Percentiles rank a stretch among this genome's conserved stretches.
These are phyloP conservation scores for Pichia paraexigua DNA, from an alignment of 805 yeast species.

Conservation along the genomic window DNA sequence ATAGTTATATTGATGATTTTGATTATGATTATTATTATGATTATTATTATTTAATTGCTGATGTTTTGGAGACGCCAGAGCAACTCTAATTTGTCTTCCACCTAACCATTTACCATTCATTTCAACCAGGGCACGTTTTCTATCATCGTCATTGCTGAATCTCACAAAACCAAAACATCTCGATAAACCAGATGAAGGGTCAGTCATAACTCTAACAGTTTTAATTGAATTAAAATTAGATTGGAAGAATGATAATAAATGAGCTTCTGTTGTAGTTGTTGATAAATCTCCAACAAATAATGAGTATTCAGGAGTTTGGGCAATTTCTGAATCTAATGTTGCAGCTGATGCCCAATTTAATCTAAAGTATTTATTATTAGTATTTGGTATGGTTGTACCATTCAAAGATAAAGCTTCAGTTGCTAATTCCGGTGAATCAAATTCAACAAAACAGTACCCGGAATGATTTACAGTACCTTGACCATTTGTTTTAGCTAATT, in stretches of 20 bases:
- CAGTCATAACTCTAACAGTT: constrained; percentile 81
- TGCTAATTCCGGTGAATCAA: constrained; percentile 60
- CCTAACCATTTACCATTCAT: constrained; percentile 80
- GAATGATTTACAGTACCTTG: constrained; percentile 27
- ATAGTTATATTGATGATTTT: neutral
- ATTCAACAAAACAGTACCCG: constrained; percentile 77
- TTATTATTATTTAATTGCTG: constrained; percentile 19
- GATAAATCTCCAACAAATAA: constrained; percentile 78
- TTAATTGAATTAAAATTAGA: constrained; percentile 57
- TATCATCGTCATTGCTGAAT: constrained; percentile 60
- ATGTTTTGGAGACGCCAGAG: constrained; percentile 69
- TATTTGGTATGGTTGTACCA: constrained; percentile 56
- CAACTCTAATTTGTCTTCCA: constrained; percentile 69
- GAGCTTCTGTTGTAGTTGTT: constrained; percentile 75
- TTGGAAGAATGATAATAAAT: constrained; percentile 63
- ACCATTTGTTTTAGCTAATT: constrained; percentile 23
- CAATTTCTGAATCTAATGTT: constrained; percentile 60
- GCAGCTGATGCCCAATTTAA: constrained; percentile 84
- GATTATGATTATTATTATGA: constrained; percentile 5
- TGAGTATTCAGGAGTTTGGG: constrained; percentile 69
- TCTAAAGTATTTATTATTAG: constrained; percentile 53
- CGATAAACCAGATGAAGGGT: constrained; percentile 69
- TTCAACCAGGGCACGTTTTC: constrained; percentile 58
- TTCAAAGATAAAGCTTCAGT: constrained; percentile 59
- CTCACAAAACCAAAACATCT: constrained; percentile 79